phyloP scores from a whole-genome alignment of 2,329 filamentous ascomycete genomes.

The Thelonectria discophora region DNA sequence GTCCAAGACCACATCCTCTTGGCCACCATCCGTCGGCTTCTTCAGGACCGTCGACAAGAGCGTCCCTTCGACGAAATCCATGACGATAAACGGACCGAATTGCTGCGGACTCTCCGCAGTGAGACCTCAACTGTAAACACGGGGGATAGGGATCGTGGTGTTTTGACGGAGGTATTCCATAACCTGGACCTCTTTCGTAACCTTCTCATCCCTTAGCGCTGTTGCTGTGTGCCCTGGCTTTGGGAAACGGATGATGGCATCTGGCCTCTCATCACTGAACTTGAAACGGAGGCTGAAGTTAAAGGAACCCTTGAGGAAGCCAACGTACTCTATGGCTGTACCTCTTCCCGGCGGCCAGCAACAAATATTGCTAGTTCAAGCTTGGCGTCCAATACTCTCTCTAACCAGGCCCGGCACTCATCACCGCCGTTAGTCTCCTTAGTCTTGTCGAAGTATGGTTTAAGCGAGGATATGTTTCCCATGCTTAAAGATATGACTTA shows the following conservation, averaged over 20 bases:
- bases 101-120: conserved; percentile 43
- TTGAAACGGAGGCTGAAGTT: conserved; percentile 41
- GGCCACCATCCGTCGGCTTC: conserved; percentile 36
- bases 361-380: conserved; percentile 35
- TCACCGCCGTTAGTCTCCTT: conserved; percentile 36
- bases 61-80: conserved; percentile 44
- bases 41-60: conserved; percentile 37
- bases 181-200: conserved; percentile 42
- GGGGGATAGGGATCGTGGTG: conserved; percentile 45
- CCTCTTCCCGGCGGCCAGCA: conserved; percentile 28
- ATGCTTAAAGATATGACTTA: neutral
- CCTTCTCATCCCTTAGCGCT: conserved; percentile 44
- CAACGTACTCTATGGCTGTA: conserved; percentile 31
- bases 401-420: conserved; percentile 36
- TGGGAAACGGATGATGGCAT: conserved; percentile 42
- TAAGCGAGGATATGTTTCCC: conserved; percentile 9
- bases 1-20: conserved; percentile 37
- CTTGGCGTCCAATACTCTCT: conserved; percentile 33
- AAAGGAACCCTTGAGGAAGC: conserved; percentile 43
- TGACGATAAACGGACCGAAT: conserved; percentile 47
- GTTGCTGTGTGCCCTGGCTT: conserved; percentile 37
- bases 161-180: conserved; percentile 43
- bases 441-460: conserved; percentile 33
- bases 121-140: conserved; percentile 40
- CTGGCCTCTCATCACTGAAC: conserved; percentile 31